These are phyloP conservation scores for Sphaerosporella brunnea DNA, from an alignment of 495 filamentous ascomycete genomes.

Conservation along the genomic window DNA sequence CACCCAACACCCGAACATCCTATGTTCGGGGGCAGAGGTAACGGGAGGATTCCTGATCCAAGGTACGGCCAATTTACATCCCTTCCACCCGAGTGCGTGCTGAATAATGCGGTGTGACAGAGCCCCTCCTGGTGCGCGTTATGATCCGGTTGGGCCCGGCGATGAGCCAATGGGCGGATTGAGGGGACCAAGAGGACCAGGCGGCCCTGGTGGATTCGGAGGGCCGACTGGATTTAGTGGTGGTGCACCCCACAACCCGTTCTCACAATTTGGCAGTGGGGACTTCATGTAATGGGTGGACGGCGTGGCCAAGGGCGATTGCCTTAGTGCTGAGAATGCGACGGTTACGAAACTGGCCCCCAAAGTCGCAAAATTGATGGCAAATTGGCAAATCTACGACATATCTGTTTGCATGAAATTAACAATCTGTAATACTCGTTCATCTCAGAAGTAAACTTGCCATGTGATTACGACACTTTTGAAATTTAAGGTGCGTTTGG, in stretches of 20 bases:
- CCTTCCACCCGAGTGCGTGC: constrained; percentile 12
- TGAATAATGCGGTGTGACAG: constrained; percentile 25
- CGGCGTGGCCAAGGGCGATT: too few species aligned
- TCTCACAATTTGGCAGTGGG: constrained; percentile 4
- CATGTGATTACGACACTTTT: too few species aligned
- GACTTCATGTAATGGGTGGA: constrained; percentile 7
- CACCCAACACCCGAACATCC: constrained; percentile 91
- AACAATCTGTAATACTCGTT: too few species aligned
- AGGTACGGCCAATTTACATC: constrained; percentile 42
- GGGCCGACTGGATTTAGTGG: constrained; percentile 31
- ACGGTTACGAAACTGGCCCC: too few species aligned
- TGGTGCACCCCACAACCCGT: constrained; percentile 14
- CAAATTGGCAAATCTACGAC: too few species aligned
- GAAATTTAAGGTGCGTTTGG: too few species aligned
- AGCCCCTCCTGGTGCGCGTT: constrained; percentile 42
- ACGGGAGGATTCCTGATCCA: constrained; percentile 32
- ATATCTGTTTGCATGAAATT: too few species aligned
- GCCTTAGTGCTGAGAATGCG: too few species aligned
- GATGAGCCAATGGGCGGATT: constrained; percentile 34
- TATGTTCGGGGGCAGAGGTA: constrained; percentile 50
- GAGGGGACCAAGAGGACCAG: constrained; percentile 31
- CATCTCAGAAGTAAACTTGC: too few species aligned
- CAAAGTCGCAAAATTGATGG: too few species aligned
- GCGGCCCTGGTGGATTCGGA: constrained; percentile 29
- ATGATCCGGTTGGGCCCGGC: constrained; percentile 75